Evolutionary conservation across 192 early-diverging fungal genomes (phyloP), one percentile per base, ranked within the genome.

Genomic region (Gamsiella multidivaricata): DNA sequence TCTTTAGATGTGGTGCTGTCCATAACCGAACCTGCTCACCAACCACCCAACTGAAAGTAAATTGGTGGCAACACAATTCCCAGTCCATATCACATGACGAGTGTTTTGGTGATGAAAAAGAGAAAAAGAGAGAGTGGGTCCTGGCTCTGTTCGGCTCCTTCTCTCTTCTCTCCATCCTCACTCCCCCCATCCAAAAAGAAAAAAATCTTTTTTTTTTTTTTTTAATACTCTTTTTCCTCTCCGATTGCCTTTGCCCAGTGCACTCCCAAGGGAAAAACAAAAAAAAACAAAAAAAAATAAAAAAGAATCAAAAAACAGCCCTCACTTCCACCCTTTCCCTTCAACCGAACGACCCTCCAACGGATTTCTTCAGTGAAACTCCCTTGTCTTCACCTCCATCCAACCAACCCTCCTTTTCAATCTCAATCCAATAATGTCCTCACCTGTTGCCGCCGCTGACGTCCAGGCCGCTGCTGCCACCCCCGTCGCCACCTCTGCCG

Each of bases 381-480:
- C n/a, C 45, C 28, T 53, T 53, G 51, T 31, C 51, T 31, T 61
- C 59, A 28, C 45, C 59, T 12, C 45, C 56, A 45, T 37, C 36
- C n/a, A 41, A 33, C 11, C 15, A 18, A 42, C 41, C 41, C 46
- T 69, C 41, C 10, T 65, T 50, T 20, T 50, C 57, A 22, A 23
- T 56, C 18, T 50, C 62, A n/a, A 22, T 47, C 25, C 54, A 25
- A 52, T 68, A 80, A 80, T 74, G 61, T 74, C 69, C 47, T 65
- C 69, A 17, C 69, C 58, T 52, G 61, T 69, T 61, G 52, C 54
- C 46, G 26, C 76, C n/a, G 67, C 82, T 57, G 69, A 68, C 45
- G 78, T 63, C 52, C 54, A 71, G 65, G 56, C 84, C 36, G 66
- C 85, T 51, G 54, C 86, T 61, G 78, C 81, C 17, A 75, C 47